Base-by-base conservation (phyloP, 768 basidiomycete genomes). In the Termitomyces sp. region DNA sequence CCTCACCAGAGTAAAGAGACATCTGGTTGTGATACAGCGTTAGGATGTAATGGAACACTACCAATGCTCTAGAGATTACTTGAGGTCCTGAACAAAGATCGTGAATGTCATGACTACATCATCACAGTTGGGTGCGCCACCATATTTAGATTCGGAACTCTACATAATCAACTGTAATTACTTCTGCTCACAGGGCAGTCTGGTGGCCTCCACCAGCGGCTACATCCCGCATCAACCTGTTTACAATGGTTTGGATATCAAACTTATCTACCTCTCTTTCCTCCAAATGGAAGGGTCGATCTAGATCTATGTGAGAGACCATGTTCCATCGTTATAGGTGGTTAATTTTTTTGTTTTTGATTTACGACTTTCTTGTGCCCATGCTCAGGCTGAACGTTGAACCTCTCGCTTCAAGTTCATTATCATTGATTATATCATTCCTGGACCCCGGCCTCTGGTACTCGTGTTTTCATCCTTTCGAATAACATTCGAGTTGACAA, bases 361-460 rank as follows among this genome's bases (percentile, higher is more conserved):
- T 43, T 20, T 5, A 9, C 24, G 36, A 26, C 27, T 13, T 34
- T 16, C 18, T 26, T n/a, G 32, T 16, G 14, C 20, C 24, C 29
- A n/a, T 16, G 16, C 54, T 44, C 5, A 42, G 27, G 26, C 10
- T 44, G 2, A 14, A 18, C 36, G n/a, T n/a, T n/a, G n/a, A n/a
- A n/a, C n/a, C n/a, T n/a, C n/a, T n/a, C n/a, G n/a, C n/a, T n/a
- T n/a, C n/a, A n/a, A n/a, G n/a, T n/a, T n/a, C n/a, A n/a, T n/a
- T n/a, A n/a, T n/a, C n/a, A n/a, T n/a, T n/a, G n/a, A 62, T 58
- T 52, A 59, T 62, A 22, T 31, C 42, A 5, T 59, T 62, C 14
- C 47, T 62, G 13, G 55, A 47, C 3, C 55, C 61, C 46, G 55
- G 58, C 10, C 44, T 59, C 18, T 62, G 58, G 61, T 62, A 44